These are phyloP conservation scores for Exophiala lecanii-corni DNA, from an alignment of 2,329 filamentous ascomycete species.

Conservation along the genomic window DNA sequence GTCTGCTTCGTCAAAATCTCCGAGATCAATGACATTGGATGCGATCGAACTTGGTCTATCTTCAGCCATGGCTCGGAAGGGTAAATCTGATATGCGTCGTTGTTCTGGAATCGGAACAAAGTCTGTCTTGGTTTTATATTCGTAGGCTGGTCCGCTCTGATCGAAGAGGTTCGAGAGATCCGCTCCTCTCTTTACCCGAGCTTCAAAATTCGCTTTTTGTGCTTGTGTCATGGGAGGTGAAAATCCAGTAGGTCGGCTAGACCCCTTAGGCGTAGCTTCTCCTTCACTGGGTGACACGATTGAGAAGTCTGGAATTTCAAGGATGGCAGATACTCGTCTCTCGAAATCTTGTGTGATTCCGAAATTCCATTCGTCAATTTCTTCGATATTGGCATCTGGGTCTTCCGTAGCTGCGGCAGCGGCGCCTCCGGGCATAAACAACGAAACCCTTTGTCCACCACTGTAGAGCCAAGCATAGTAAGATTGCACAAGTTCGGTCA, in stretches of 20 bases:
- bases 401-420: conserved; percentile 47
- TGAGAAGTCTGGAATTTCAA: conserved; percentile 27
- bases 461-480: conserved; percentile 47
- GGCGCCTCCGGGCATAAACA: conserved; percentile 58
- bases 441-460: conserved; percentile 49
- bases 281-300: conserved; percentile 42
- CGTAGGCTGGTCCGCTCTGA: conserved; percentile 52
- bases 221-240: conserved; percentile 34
- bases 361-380: conserved; percentile 60
- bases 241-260: conserved; percentile 14
- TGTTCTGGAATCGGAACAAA: conserved; percentile 43
- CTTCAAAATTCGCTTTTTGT: conserved; percentile 52
- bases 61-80: conserved; percentile 36
- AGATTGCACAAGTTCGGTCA: conserved; percentile 43
- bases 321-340: conserved; percentile 44
- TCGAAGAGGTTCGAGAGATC: conserved; percentile 57
- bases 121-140: conserved; percentile 51
- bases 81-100: conserved; percentile 51
- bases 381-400: conserved; percentile 39
- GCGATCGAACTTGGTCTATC: conserved; percentile 41
- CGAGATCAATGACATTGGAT: conserved; percentile 50
- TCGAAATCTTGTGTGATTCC: conserved; percentile 61
- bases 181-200: conserved; percentile 52
- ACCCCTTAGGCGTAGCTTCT: conserved; percentile 33
- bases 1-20: conserved; percentile 44